Evolutionary conservation across 2,329 filamentous ascomycete species (phyloP).

Genomic region (Talaromyces sp.): DNA sequence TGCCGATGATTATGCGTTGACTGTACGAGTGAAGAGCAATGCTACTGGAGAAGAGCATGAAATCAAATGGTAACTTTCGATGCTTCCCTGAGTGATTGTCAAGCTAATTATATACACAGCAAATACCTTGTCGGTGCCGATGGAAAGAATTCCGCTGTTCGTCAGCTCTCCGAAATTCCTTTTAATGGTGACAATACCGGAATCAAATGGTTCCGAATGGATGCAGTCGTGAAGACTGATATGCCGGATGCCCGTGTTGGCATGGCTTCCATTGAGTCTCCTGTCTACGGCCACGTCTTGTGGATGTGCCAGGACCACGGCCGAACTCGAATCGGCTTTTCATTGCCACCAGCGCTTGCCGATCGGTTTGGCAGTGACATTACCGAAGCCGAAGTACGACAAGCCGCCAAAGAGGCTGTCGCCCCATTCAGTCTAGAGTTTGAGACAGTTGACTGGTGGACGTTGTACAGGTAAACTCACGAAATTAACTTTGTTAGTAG

Average conservation of each 20-base stretch:
- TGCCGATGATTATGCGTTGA: constrained; percentile 6
- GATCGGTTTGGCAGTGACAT: neutral
- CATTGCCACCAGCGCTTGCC: neutral
- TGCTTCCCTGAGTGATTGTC: neutral
- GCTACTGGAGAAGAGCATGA: neutral
- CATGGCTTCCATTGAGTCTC: neutral
- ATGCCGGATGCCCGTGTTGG: neutral
- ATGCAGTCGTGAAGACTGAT: neutral
- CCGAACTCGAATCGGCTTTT: neutral
- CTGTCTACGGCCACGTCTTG: neutral
- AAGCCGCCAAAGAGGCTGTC: neutral
- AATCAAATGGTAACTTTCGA: neutral
- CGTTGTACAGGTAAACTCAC: neutral
- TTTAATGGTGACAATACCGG: neutral
- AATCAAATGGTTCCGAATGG: neutral
- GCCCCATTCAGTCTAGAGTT: constrained; percentile 1
- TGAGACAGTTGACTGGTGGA: neutral
- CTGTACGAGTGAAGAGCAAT: neutral
- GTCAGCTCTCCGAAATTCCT: neutral
- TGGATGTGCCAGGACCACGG: constrained; percentile 2
- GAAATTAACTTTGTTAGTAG: neutral
- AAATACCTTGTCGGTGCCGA: neutral
- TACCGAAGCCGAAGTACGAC: constrained; percentile 1
- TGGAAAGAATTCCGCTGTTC: neutral
- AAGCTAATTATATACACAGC: neutral